phyloP scores from a whole-genome alignment of 1,139 yeast genomes.

The Suhomyces panamericanus region DNA sequence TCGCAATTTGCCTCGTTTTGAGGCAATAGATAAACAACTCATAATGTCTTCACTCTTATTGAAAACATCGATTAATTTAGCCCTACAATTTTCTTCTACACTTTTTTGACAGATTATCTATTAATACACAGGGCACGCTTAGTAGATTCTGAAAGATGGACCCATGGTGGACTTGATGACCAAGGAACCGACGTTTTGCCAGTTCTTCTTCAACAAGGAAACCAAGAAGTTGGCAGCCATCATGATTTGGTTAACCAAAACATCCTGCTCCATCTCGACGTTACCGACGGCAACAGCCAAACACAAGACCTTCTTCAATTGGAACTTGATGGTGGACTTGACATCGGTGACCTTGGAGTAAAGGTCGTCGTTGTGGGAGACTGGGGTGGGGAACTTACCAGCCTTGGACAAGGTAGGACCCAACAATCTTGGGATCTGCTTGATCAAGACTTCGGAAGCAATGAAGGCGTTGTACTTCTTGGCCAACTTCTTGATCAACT shows the following conservation, averaged over 20 bases:
- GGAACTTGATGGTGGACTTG: slow-evolving; percentile 99
- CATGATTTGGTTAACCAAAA: slow-evolving; percentile 96
- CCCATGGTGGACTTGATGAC: slow-evolving; percentile 99
- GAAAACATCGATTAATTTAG: too few relatives aligned
- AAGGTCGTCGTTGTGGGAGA: slow-evolving; percentile 98
- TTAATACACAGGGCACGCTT: slow-evolving; percentile 32
- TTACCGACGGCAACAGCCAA: slow-evolving; percentile 96
- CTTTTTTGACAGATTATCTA: slow-evolving; percentile 1
- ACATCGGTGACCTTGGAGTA: slow-evolving; percentile 95
- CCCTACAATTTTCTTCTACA: too few relatives aligned
- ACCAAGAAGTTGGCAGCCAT: slow-evolving; percentile 99
- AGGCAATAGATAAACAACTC: too few relatives aligned
- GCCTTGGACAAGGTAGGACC: slow-evolving; percentile 99
- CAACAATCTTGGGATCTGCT: slow-evolving; percentile 99
- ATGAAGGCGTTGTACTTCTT: slow-evolving; percentile 99
- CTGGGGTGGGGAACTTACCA: slow-evolving; percentile 99
- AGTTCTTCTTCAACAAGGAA: slow-evolving; percentile 99
- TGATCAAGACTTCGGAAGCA: slow-evolving; percentile 98
- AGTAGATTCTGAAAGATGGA: slow-evolving; percentile 99
- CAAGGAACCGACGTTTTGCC: slow-evolving; percentile 99
- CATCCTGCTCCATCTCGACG: slow-evolving; percentile 98
- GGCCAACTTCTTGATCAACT: slow-evolving; percentile 98
- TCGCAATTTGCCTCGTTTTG: too few relatives aligned
- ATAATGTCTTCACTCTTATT: too few relatives aligned
- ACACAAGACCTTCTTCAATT: slow-evolving; percentile 94